Evolutionary conservation across 2,329 filamentous ascomycete species (phyloP), one percentile per base, ranked within the genome.

Genomic region (Colletotrichum endophyticum): DNA sequence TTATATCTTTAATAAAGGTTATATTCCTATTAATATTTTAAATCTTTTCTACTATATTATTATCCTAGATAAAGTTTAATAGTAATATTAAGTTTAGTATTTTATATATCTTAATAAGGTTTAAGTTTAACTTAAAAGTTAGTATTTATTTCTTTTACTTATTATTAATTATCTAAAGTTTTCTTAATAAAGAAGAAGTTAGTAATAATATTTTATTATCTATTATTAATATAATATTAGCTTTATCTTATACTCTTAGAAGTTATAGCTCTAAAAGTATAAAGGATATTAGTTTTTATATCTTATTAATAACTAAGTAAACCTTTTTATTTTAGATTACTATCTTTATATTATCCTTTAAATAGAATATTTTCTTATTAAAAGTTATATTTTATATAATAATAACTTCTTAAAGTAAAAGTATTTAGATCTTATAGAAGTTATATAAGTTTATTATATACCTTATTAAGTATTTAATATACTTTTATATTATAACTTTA

Each of bases 211-310:
- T 5, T 34, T 34, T 12, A 15, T 34, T 7, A 15, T 34, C 3
- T 34, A 34, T 34, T 34, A 34, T 34, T 34, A 34, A 34, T 34
- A 34, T 34, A 34, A 34, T 3, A 13, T 34, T 34, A 34, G 11
- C 2, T 34, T 34, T 34, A 34, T 13, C 7, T 34, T 34, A 34
- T 15, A 34, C 2, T 15, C 2, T 3, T 34, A 34, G 5, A 34
- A 34, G 2, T 1, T 34, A 15, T 3, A 34, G 6, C 2, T 34
- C 6, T 6, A 34, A 3, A 15, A 1, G 6, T 6, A 7, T 15
- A 13, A 7, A 1, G 2, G 32, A 34, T 15, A 15, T 7, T 34
- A 34, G 13, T 34, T 34, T 3, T 7, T 34, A 34, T 15, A 34
- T 34, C 2, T 13, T 13, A 13, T 32, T 32, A 13, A 12, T 32